A percentile compares a stretch with the other conserved stretches of the same genome.
Evolutionary conservation across 768 basidiomycete genomes (phyloP).

Genomic region (Trametes cinnabarina): DNA sequence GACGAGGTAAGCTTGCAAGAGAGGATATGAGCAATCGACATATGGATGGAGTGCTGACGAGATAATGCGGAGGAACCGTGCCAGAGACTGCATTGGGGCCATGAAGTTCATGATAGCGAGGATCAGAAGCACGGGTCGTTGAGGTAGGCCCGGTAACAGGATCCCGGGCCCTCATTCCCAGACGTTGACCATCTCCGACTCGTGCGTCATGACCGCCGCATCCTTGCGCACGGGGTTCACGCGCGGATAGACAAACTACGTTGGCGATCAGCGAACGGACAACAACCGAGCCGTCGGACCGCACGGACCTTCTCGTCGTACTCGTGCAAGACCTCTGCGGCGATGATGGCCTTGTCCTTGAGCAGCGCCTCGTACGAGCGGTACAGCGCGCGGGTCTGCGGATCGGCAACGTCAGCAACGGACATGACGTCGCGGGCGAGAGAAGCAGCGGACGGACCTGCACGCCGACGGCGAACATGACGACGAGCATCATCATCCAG

Average conservation of each 20-base stretch:
- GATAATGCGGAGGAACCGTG: neutral
- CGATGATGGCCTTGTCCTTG: conserved; percentile 73
- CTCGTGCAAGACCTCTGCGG: conserved; percentile 80
- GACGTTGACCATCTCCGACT: conserved; percentile 69
- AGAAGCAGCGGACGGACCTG: conserved; percentile 56
- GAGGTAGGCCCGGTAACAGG: neutral
- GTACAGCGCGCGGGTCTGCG: conserved; percentile 49
- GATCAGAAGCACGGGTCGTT: neutral
- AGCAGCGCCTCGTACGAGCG: conserved; percentile 60
- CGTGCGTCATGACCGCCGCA: conserved; percentile 81
- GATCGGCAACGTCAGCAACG: neutral
- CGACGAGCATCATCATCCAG: conserved; percentile 69
- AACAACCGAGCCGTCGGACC: neutral
- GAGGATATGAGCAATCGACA: neutral
- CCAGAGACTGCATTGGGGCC: neutral
- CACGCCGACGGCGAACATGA: conserved; percentile 64
- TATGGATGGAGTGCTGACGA: neutral
- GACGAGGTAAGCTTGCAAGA: neutral
- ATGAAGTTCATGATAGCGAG: neutral
- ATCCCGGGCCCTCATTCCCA: conserved; percentile 41
- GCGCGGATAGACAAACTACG: conserved; percentile 81
- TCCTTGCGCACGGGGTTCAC: conserved; percentile 74
- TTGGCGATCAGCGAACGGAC: neutral
- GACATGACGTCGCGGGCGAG: neutral
- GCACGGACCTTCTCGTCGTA: conserved; percentile 72